These are phyloP conservation scores for Teunomyces barrocoloradensis DNA, from an alignment of 805 yeast species.

Conservation along the genomic window DNA sequence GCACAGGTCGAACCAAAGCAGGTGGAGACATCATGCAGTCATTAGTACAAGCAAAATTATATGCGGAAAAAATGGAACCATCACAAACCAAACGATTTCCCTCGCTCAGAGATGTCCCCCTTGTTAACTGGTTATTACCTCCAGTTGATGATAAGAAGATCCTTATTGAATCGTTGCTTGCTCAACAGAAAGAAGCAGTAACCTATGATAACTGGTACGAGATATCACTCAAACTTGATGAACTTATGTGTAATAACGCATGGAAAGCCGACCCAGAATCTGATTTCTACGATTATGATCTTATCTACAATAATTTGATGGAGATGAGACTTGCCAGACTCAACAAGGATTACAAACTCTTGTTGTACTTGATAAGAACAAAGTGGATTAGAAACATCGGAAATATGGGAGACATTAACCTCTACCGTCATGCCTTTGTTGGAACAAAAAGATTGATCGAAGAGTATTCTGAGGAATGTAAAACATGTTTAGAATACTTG, in stretches of 20 bases:
- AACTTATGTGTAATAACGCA: conserved; percentile 53
- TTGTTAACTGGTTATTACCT: conserved; percentile 19
- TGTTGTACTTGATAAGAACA: conserved; percentile 77
- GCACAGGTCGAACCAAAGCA: background rate
- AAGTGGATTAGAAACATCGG: conserved; percentile 84
- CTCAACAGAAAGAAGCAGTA: conserved; percentile 33
- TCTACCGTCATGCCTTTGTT: conserved; percentile 74
- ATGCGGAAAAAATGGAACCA: background rate
- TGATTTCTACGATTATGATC: conserved; percentile 68
- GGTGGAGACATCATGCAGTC: background rate
- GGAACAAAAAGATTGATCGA: conserved; percentile 87
- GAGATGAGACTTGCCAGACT: conserved; percentile 61
- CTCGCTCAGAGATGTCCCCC: conserved; percentile 11
- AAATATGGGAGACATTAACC: conserved; percentile 75
- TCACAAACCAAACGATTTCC: background rate
- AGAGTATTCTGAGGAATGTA: conserved; percentile 79
- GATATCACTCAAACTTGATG: conserved; percentile 62
- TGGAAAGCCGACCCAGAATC: conserved; percentile 73
- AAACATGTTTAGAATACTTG: conserved; percentile 40
- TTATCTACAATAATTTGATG: conserved; percentile 50
- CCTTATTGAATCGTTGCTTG: conserved; percentile 21
- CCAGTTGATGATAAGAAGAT: conserved; percentile 19
- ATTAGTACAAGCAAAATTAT: background rate
- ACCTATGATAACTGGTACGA: conserved; percentile 65
- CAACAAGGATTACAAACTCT: conserved; percentile 52